Evolutionary conservation across 768 basidiomycete species (phyloP).

Genomic region (Tylopilus balloui): DNA sequence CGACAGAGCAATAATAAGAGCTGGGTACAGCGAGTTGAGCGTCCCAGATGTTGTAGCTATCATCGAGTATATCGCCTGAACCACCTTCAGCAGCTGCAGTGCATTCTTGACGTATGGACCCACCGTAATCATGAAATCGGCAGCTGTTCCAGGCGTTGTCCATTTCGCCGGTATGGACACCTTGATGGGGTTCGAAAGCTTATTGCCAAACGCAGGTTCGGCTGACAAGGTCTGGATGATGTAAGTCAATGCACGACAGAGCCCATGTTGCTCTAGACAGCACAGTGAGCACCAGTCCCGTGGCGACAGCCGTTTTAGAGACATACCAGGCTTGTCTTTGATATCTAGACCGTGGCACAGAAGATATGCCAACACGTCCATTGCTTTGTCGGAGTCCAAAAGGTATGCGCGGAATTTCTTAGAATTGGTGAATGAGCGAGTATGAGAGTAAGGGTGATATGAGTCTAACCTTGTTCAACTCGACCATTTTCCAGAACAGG

Average conservation of each 20-base stretch:
- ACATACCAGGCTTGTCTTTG: slow-evolving; percentile 89
- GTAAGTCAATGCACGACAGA: slow-evolving; percentile 86
- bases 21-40: slow-evolving; percentile 84
- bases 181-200: slow-evolving; percentile 61
- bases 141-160: slow-evolving; percentile 65
- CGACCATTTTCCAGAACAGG: slow-evolving; percentile 87
- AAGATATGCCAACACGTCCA: slow-evolving; percentile 74
- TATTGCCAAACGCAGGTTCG: slow-evolving; percentile 71
- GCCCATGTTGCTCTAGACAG: slow-evolving; percentile 76
- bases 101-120: slow-evolving; percentile 23
- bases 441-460: neutral
- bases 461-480: slow-evolving; percentile 77
- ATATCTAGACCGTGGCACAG: slow-evolving; percentile 80
- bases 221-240: slow-evolving; percentile 89
- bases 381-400: slow-evolving; percentile 73
- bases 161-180: slow-evolving; percentile 72
- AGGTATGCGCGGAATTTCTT: slow-evolving; percentile 89
- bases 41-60: slow-evolving; percentile 83
- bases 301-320: neutral
- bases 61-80: slow-evolving; percentile 81
- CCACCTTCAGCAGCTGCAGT: slow-evolving; percentile 7
- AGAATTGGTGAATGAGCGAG: slow-evolving; percentile 1
- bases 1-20: slow-evolving; percentile 83
- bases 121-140: slow-evolving; percentile 87
- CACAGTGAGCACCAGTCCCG: slow-evolving; percentile 2